phyloP scores from a whole-genome alignment of 805 yeast species.

The Lipomyces yamadae region DNA sequence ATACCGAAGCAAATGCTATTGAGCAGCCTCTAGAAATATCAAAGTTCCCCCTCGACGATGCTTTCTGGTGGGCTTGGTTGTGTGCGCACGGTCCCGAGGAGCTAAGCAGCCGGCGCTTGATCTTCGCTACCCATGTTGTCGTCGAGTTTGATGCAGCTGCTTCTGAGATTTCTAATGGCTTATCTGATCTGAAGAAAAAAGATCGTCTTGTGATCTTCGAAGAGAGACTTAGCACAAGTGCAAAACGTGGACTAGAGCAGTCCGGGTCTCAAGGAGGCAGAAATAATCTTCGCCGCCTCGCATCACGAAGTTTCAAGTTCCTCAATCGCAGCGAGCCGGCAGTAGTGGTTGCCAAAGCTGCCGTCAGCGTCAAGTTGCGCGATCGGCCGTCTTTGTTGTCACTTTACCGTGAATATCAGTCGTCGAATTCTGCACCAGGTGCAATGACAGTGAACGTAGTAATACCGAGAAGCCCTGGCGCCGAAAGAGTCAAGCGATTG shows the following conservation, averaged over 20 bases:
- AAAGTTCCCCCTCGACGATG: constrained; percentile 23
- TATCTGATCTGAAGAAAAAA: not conserved
- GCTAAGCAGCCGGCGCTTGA: constrained; percentile 8
- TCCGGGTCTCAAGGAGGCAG: not conserved
- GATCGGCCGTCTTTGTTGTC: constrained; percentile 31
- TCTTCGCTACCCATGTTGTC: constrained; percentile 20
- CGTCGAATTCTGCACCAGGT: not conserved
- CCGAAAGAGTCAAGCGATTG: constrained; percentile 14
- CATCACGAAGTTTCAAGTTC: constrained; percentile 19
- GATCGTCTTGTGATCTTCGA: constrained; percentile 6
- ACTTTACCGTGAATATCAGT: constrained; percentile 23
- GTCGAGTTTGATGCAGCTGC: constrained; percentile 16
- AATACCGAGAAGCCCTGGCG: constrained; percentile 2
- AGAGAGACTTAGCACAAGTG: constrained; percentile 1
- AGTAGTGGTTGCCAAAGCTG: constrained; percentile 6
- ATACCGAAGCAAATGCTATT: not conserved
- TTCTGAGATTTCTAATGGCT: not conserved
- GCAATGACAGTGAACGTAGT: constrained; percentile 5
- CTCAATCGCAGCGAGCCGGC: constrained; percentile 9
- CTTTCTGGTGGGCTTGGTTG: constrained; percentile 33
- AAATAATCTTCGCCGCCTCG: constrained; percentile 16
- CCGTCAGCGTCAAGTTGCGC: constrained; percentile 14
- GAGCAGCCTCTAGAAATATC: constrained; percentile 19
- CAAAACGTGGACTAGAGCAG: not conserved
- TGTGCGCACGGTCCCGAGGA: constrained; percentile 31